Conservation (phyloP, 1,139 yeast genomes). For the Magnusiomyces ingens region DNA sequence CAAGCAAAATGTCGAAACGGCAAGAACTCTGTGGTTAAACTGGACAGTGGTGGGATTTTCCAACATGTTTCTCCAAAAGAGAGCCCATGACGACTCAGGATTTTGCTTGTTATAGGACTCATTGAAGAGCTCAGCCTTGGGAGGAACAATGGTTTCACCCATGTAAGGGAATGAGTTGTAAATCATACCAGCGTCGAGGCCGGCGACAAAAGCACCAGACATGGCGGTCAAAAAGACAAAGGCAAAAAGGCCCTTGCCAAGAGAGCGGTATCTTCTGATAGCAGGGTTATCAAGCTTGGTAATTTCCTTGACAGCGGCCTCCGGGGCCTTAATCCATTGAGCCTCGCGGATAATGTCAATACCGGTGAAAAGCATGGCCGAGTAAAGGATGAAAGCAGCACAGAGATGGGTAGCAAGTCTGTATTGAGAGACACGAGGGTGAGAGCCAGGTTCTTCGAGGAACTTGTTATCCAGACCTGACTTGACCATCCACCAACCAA, state of each 20-base stretch:
- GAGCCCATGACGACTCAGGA: constrained; percentile 39
- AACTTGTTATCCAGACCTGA: constrained; percentile 86
- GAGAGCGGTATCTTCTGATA: constrained; percentile 48
- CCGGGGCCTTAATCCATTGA: constrained; percentile 57
- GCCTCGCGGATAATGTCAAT: constrained; percentile 74
- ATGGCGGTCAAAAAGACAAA: constrained; percentile 82
- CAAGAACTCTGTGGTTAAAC: constrained; percentile 79
- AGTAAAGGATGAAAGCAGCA: constrained; percentile 82
- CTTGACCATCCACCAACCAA: constrained; percentile 99
- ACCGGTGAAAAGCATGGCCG: constrained; percentile 89
- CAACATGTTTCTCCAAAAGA: constrained; percentile 84
- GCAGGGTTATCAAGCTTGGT: constrained; percentile 53
- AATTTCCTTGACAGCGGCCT: constrained; percentile 43
- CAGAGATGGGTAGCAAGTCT: constrained; percentile 91
- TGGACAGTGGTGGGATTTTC: constrained; percentile 98
- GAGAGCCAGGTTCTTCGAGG: constrained; percentile 68
- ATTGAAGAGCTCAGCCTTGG: constrained; percentile 64
- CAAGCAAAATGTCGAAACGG: constrained; percentile 70
- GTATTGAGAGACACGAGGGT: constrained; percentile 93
- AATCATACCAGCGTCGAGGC: constrained; percentile 93
- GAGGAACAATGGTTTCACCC: constrained; percentile 74
- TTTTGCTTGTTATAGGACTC: constrained; percentile 50
- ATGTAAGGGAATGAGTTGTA: constrained; percentile 95
- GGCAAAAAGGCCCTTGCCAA: constrained; percentile 51
- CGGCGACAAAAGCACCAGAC: constrained; percentile 98